Base-by-base conservation (phyloP, 1,139 yeast species). In the Geotrichum histeridarum region DNA sequence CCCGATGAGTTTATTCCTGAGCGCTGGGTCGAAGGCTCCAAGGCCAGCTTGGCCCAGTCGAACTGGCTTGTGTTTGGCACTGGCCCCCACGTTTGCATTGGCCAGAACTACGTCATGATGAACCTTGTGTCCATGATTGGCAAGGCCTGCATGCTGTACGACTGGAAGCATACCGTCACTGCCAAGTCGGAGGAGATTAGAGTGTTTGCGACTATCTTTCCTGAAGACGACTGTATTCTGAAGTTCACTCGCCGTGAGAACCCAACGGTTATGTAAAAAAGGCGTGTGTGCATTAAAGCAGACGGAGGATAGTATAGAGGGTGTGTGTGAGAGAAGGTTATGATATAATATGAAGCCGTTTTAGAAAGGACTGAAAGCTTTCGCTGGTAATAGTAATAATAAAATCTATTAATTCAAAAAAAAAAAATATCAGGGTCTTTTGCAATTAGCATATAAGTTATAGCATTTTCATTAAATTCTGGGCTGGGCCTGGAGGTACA, bases 131-230 rank as follows among this genome's bases (percentile, higher is more conserved):
- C 88, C 46, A 77, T 91, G 78, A 81, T 93, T 68, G 99, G 99
- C 67, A 91, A 91, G 71, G 90, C 87, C 55, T 79, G 86, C 43
- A 72, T 93, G 81, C 75, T 80, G 63, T 79, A 91, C 54, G 93
- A 93, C 70, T 81, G 93, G 74, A 73, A 79, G 58, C 99, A 93
- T 70, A 81, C 83, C 64, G 81, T 84, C 54, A 93, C 99, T 30
- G 85, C 83, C 45, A 75, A 83, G 64, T 84, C 94, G 60, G 99
- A 93, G 74, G 84, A 89, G 67, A 89, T 93, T 66, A 88, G 90
- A 68, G 98, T 93, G 42, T 93, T 93, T 70, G 99, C 99, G 38
- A 93, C 99, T 32, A 90, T 93, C 68, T 93, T 93, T 86, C 99
- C 99, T 37, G 83, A 88, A 70, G 99, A 93, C 73, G 96, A 91